A percentile compares a stretch with the other conserved stretches of the same genome.
These are phyloP conservation scores for Fusarium denticulatum DNA, from an alignment of 2,329 filamentous ascomycete species.

Conservation along the genomic window DNA sequence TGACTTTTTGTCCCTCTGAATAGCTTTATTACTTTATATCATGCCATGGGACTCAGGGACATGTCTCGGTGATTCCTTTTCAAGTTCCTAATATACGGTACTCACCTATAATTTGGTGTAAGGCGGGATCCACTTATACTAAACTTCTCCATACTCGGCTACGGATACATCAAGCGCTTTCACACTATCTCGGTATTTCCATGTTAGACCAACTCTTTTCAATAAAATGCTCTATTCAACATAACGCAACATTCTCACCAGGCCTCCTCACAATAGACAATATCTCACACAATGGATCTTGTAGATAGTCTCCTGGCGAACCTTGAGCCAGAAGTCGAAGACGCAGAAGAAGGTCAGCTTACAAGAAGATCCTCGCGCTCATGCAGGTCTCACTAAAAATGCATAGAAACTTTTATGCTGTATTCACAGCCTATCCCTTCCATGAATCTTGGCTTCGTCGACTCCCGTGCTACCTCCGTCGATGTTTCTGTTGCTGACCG, in stretches of 20 bases:
- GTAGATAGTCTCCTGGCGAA: conserved; percentile 41
- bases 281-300: conserved; percentile 19
- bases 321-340: conserved; percentile 57
- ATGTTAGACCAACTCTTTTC: background rate
- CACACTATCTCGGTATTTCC: background rate
- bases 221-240: background rate
- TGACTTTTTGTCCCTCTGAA: background rate
- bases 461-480: conserved; percentile 72
- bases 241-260: background rate
- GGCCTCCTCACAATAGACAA: background rate
- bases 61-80: background rate
- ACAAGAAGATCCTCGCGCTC: background rate
- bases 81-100: background rate
- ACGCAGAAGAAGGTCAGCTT: conserved; percentile 58
- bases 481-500: conserved; percentile 73
- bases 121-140: background rate
- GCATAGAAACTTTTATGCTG: conserved; percentile 85
- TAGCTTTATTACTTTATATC: background rate
- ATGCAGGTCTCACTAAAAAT: conserved; percentile 5
- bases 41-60: background rate
- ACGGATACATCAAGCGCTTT: background rate
- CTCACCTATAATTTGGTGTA: background rate
- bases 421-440: conserved; percentile 81
- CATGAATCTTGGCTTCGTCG: conserved; percentile 85
- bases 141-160: background rate